Percentiles rank a stretch among this genome's conserved stretches.
These are phyloP conservation scores for Cetradonia linearis DNA, from an alignment of 495 filamentous ascomycete species.

Conservation along the genomic window DNA sequence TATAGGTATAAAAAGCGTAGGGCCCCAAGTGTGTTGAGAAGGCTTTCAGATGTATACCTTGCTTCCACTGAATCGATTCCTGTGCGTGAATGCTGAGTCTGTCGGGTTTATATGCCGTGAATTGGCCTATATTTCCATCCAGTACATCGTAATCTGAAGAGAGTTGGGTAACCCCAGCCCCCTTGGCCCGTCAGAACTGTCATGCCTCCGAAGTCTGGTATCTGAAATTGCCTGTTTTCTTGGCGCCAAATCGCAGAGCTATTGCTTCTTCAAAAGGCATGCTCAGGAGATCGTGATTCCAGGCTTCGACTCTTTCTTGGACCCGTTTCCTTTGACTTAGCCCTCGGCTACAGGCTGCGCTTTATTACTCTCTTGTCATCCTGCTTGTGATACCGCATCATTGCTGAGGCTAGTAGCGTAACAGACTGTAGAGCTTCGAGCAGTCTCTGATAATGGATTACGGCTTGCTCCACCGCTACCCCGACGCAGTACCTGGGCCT, in stretches of 20 bases:
- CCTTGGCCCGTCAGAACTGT: not conserved
- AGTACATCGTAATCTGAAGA: too few species aligned
- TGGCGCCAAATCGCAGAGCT: not conserved
- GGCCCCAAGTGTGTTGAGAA: too few species aligned
- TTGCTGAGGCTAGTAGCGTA: not conserved
- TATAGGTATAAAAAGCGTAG: too few species aligned
- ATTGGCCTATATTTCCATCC: too few species aligned
- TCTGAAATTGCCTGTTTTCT: not conserved
- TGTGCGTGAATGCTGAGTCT: too few species aligned
- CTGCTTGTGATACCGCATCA: not conserved
- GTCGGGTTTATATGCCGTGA: too few species aligned
- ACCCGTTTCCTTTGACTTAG: not conserved
- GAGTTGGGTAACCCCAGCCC: not conserved
- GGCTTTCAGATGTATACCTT: too few species aligned
- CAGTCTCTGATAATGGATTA: not conserved
- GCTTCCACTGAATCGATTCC: too few species aligned
- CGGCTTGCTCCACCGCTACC: not conserved
- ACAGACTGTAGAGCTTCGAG: not conserved
- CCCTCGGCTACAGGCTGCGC: not conserved
- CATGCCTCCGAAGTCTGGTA: not conserved
- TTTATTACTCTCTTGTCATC: not conserved
- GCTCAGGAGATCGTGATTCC: not conserved
- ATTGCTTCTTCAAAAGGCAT: not conserved
- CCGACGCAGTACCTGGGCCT: not conserved
- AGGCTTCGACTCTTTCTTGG: too few species aligned